These are phyloP conservation scores for Hibiscus tridactylites DNA, from an alignment of 345 rosid genomes.

Conservation along the genomic window DNA sequence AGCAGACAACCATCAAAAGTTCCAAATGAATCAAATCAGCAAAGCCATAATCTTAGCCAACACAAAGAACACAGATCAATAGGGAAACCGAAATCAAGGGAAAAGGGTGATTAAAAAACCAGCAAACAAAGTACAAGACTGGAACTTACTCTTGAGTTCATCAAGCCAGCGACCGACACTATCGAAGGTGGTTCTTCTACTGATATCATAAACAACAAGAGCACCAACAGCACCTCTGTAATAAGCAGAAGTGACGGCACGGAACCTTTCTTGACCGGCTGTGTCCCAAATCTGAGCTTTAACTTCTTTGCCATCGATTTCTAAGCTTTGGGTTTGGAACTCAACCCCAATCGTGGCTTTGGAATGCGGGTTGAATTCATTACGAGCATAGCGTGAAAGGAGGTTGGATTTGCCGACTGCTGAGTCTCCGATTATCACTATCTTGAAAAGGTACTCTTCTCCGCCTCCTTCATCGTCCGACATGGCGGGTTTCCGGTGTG, in stretches of 20 bases:
- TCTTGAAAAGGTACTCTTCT: constrained; percentile 77
- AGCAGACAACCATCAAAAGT: not conserved
- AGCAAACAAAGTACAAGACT: not conserved
- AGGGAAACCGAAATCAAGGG: not conserved
- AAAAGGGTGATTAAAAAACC: not conserved
- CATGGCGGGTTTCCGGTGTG: constrained; percentile 16
- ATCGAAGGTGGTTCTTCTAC: constrained; percentile 62
- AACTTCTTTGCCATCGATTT: not conserved
- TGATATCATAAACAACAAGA: constrained; percentile 72
- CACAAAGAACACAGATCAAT: not conserved
- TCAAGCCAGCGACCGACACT: constrained; percentile 82
- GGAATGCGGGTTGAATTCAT: not conserved
- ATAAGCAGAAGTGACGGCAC: not conserved
- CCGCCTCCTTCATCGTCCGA: constrained; percentile 63
- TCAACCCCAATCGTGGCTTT: not conserved
- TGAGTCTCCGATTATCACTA: constrained; percentile 32
- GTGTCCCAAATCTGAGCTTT: not conserved
- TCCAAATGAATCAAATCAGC: not conserved
- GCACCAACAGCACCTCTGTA: constrained; percentile 93
- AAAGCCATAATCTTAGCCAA: not conserved
- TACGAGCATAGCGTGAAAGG: not conserved
- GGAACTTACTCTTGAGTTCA: constrained; percentile 60
- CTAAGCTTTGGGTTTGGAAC: not conserved
- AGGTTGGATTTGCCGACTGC: not conserved
- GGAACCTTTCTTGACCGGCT: not conserved